Conservation (phyloP, 2,329 filamentous ascomycete genomes). For the Hymenoscyphus infarciens region DNA sequence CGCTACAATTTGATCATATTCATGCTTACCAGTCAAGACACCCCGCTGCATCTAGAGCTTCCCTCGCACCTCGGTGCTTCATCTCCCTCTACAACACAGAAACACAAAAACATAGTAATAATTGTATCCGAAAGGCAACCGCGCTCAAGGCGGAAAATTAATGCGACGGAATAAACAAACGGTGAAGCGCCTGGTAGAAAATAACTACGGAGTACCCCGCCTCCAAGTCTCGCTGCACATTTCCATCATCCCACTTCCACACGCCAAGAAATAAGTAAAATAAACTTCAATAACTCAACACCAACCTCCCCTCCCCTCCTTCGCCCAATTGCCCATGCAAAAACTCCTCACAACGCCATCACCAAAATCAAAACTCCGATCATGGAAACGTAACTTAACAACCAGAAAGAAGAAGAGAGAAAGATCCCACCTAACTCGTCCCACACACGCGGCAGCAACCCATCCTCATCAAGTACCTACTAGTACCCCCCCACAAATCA, state of each 20-base stretch:
- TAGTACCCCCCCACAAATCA: background rate
- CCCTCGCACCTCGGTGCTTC: background rate
- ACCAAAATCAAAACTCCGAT: background rate
- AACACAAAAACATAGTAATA: background rate
- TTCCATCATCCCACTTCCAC: background rate
- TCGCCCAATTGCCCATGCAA: background rate
- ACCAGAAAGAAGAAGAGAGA: background rate
- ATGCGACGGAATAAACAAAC: background rate
- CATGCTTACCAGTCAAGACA: background rate
- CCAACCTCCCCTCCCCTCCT: background rate
- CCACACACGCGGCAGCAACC: background rate
- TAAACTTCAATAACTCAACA: background rate
- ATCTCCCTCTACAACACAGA: background rate
- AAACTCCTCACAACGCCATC: background rate
- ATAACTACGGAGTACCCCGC: background rate
- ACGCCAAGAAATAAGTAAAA: background rate
- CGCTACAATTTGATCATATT: constrained; percentile 2
- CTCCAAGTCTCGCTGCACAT: background rate
- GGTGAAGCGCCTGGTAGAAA: background rate
- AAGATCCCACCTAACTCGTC: background rate
- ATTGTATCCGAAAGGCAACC: background rate
- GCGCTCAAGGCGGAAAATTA: background rate
- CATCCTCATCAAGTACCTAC: background rate
- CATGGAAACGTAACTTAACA: background rate
- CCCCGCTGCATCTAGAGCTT: background rate